phyloP scores from a whole-genome alignment of 179 eudicot species.

The Nepenthes alata region DNA sequence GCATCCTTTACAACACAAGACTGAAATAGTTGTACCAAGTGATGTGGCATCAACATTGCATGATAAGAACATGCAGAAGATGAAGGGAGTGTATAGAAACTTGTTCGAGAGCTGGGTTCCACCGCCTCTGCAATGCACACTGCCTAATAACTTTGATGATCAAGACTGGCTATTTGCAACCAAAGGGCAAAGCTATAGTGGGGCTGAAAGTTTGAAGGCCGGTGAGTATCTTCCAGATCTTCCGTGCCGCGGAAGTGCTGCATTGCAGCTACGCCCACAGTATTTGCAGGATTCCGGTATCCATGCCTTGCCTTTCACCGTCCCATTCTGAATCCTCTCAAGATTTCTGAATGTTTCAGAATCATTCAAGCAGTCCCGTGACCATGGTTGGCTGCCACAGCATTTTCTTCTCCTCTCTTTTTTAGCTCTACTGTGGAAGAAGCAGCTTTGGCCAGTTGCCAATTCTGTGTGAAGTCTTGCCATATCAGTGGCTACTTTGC shows the following conservation, averaged over 20 bases:
- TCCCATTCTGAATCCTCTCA: conserved; percentile 39
- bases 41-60: background rate
- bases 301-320: conserved; percentile 55
- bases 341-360: background rate
- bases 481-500: too few species aligned
- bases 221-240: conserved; percentile 7
- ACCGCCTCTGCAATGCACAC: conserved; percentile 2
- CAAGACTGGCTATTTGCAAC: conserved; percentile 46
- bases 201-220: conserved; percentile 6
- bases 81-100: background rate
- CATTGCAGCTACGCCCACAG: conserved; percentile 33
- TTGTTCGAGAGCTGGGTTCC: conserved; percentile 29
- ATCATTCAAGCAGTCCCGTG: background rate
- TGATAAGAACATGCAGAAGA: background rate
- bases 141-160: conserved; percentile 14
- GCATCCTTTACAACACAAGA: background rate
- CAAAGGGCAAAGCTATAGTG: conserved; percentile 5
- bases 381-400: background rate
- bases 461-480: too few species aligned
- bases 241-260: conserved; percentile 8
- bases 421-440: too few species aligned
- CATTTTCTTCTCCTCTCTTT: too few species aligned
- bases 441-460: too few species aligned
- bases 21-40: background rate
- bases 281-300: conserved; percentile 36